Percentiles rank a stretch among this genome's conserved stretches.
These are phyloP conservation scores for Lentithecium fluviatile DNA, from an alignment of 495 filamentous ascomycete genomes.

Conservation along the genomic window DNA sequence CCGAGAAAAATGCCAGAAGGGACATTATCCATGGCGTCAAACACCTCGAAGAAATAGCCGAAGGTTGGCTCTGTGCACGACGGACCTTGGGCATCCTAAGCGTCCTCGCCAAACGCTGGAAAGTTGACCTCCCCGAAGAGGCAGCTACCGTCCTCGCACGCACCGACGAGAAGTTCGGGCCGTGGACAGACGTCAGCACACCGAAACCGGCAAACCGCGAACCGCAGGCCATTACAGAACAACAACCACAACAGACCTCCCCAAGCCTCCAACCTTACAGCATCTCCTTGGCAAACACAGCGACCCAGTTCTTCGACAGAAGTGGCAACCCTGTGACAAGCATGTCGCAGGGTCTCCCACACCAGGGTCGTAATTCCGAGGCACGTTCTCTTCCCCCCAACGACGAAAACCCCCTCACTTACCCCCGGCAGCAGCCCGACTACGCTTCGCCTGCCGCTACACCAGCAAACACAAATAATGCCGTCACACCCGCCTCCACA, in stretches of 20 bases:
- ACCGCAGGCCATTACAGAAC: neutral
- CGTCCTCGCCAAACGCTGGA: conserved; percentile 84
- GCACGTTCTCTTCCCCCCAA: conserved; percentile 28
- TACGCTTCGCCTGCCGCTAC: conserved; percentile 14
- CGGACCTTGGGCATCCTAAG: conserved; percentile 82
- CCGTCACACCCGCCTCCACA: conserved; percentile 7
- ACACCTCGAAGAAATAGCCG: conserved; percentile 92
- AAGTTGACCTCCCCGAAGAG: conserved; percentile 80
- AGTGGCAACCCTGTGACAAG: conserved; percentile 10
- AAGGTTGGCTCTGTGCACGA: conserved; percentile 88
- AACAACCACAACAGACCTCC: conserved; percentile 1
- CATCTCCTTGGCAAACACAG: conserved; percentile 12
- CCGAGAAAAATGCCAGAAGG: conserved; percentile 80
- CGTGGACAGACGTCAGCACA: conserved; percentile 29
- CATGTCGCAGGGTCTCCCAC: conserved; percentile 9
- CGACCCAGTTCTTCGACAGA: conserved; percentile 28
- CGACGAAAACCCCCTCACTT: conserved; percentile 17
- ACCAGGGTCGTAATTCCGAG: conserved; percentile 23
- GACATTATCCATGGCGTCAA: conserved; percentile 90
- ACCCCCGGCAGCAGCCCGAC: conserved; percentile 5
- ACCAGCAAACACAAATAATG: conserved; percentile 2
- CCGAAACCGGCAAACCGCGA: conserved; percentile 17
- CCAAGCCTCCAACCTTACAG: conserved; percentile 21
- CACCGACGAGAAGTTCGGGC: conserved; percentile 54
- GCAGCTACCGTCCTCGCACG: conserved; percentile 70